These are phyloP conservation scores for Leptographium wingfieldii DNA, from an alignment of 2,329 filamentous ascomycete species.

Conservation along the genomic window DNA sequence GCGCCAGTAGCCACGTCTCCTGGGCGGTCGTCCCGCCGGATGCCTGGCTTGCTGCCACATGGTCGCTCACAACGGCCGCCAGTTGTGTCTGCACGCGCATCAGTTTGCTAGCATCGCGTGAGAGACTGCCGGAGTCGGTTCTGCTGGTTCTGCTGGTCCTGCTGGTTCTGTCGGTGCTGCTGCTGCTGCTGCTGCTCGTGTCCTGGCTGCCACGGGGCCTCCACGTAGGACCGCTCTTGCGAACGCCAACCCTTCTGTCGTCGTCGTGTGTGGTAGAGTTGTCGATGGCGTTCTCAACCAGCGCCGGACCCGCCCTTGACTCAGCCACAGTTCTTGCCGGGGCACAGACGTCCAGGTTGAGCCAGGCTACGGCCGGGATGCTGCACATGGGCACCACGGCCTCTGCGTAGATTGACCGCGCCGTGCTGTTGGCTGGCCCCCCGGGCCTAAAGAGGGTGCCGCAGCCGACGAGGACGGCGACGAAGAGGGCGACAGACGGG, in stretches of 20 bases:
- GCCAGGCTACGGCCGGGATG: conserved; percentile 49
- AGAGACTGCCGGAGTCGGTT: background rate
- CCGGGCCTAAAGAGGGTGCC: conserved; percentile 3
- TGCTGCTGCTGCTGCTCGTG: too few relatives aligned
- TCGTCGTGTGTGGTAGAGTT: too few relatives aligned
- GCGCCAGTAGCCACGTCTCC: conserved; percentile 9
- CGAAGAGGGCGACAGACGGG: background rate
- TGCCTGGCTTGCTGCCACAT: background rate
- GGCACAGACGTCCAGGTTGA: conserved; percentile 52
- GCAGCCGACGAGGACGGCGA: background rate
- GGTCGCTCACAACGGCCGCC: conserved; percentile 48
- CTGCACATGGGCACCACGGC: conserved; percentile 13
- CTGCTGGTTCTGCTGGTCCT: background rate
- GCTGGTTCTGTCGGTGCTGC: background rate
- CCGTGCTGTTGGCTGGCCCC: background rate
- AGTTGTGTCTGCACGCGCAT: conserved; percentile 65
- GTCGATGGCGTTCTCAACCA: too few relatives aligned
- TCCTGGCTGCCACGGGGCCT: too few relatives aligned
- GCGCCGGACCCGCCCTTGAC: too few relatives aligned
- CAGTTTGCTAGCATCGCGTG: conserved; percentile 25
- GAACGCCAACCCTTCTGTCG: too few relatives aligned
- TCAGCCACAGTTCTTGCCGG: too few relatives aligned
- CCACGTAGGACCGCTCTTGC: too few relatives aligned
- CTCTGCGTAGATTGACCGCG: conserved; percentile 7
- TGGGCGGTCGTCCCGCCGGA: background rate